phyloP scores from a whole-genome alignment of 2,329 filamentous ascomycete species.

The Xylaria multiplex region DNA sequence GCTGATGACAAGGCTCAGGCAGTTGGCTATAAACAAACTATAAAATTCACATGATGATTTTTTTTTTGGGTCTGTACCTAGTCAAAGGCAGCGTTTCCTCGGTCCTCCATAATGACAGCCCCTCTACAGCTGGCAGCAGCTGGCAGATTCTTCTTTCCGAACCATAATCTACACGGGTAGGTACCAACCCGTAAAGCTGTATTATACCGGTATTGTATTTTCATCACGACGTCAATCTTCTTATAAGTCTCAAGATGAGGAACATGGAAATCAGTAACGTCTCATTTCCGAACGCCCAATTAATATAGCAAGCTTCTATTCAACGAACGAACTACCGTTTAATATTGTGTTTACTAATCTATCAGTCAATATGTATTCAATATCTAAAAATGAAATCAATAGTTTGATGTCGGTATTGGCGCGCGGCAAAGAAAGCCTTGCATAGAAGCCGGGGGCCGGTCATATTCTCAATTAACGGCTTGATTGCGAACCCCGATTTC shows the following conservation, averaged over 20 bases:
- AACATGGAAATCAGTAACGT: not conserved
- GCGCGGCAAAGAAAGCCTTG: constrained; percentile 35
- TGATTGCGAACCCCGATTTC: constrained; percentile 25
- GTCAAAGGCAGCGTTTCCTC: no score
- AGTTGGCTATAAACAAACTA: not conserved
- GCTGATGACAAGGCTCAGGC: constrained; percentile 22
- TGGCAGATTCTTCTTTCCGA: not conserved
- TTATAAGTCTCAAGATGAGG: not conserved
- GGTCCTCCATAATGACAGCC: not conserved
- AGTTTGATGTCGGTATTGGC: constrained; percentile 27
- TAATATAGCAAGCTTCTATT: constrained; percentile 4
- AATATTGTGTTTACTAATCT: constrained; percentile 15
- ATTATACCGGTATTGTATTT: not conserved
- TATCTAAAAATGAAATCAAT: constrained; percentile 27
- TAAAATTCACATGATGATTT: constrained; percentile 32
- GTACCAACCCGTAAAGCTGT: not conserved
- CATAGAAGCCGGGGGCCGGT: constrained; percentile 8
- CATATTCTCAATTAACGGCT: constrained; percentile 7
- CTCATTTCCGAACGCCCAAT: constrained; percentile 23
- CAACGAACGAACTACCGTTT: not conserved
- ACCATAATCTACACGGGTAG: not conserved
- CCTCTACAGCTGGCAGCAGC: constrained; percentile 18
- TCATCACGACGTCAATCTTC: not conserved
- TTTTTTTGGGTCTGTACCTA: constrained; percentile 25
- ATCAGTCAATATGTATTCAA: constrained; percentile 15